phyloP scores from a whole-genome alignment of 73 alveolate genomes.

The Symbiodinium pilosum region DNA sequence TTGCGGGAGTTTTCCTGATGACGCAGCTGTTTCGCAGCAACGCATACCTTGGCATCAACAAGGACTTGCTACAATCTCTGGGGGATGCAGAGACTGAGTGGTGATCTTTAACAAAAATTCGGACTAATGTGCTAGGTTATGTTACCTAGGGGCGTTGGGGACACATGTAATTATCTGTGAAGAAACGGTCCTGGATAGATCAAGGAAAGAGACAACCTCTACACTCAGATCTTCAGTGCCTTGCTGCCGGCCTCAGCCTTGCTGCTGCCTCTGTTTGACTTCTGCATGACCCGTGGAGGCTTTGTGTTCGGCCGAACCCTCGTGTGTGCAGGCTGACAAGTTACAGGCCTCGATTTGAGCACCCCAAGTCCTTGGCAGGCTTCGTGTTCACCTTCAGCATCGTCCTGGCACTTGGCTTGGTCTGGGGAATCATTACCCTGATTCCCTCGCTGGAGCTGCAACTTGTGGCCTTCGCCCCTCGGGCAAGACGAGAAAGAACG shows the following conservation, averaged over 20 bases:
- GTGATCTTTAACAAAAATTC: too few species aligned
- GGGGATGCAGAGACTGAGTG: slow-evolving; percentile 56
- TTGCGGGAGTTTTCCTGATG: slow-evolving; percentile 25
- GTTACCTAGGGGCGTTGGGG: too few species aligned
- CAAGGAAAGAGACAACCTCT: too few species aligned
- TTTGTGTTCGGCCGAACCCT: neutral
- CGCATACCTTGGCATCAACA: slow-evolving; percentile 28
- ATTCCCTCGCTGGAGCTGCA: slow-evolving; percentile 51
- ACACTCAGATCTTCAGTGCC: slow-evolving; percentile 27
- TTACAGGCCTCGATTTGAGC: neutral
- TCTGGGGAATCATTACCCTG: slow-evolving; percentile 41
- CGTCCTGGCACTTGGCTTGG: neutral
- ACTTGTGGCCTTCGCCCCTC: slow-evolving; percentile 30
- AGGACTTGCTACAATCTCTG: slow-evolving; percentile 32
- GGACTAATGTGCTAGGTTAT: too few species aligned
- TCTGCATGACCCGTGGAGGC: slow-evolving; percentile 74
- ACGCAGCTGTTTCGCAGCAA: slow-evolving; percentile 54
- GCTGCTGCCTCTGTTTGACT: slow-evolving; percentile 21
- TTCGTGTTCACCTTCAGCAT: slow-evolving; percentile 41
- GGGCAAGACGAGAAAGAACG: too few species aligned
- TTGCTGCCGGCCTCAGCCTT: slow-evolving; percentile 67
- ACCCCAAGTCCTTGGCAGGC: neutral
- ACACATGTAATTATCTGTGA: too few species aligned
- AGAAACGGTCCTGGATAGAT: too few species aligned
- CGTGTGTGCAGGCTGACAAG: neutral